Evolutionary conservation across 495 filamentous ascomycete genomes (phyloP), one percentile per base, ranked within the genome.

Genomic region (Penicillium cosmopolitanum): DNA sequence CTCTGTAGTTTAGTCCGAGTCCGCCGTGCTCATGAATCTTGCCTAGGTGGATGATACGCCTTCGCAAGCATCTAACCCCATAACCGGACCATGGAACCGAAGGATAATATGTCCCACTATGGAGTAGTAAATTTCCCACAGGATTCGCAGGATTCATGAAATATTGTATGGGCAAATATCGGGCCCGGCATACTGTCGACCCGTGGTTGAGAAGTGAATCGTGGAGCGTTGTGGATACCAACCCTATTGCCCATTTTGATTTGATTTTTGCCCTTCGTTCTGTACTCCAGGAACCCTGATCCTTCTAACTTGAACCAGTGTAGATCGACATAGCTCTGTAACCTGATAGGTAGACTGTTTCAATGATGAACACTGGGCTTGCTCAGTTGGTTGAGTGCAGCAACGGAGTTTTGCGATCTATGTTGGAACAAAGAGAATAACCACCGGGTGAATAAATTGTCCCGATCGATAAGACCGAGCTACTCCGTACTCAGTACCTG

Each of bases 301-400:
- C 21, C 9, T 12, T 4, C 8, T 48, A 48, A 13, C 21, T 12
- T 9, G 1, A 25, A 48, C 4, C 11, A 48, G 19, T 48, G 8
- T 28, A n/a, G 46, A 48, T 48, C 46, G 46, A 12, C 46, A 48
- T 6, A 11, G 4, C 10, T 23, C 1, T 0, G 19, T 5, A 13
- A 48, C 23, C 19, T 48, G 46, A 28, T 48, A 48, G 46, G 46
- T 28, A 48, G 46, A 48, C 46, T 28, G 15, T 44, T 19, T 13
- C 21, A 8, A 48, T 48, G 21, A 31, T 48, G 19, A 25, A n/a
- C 46, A 19, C 46, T 18, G 11, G 12, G n/a, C 19, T 28, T 23
- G 21, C 21, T 19, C 13, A 4, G 23, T 48, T 23, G 10, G 11
- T 23, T 23, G 19, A 25, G 15, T 38, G 46, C 18, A 9, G 46